Conservation (phyloP, 257 asterid genomes). For the Hygrophila difformis region DNA sequence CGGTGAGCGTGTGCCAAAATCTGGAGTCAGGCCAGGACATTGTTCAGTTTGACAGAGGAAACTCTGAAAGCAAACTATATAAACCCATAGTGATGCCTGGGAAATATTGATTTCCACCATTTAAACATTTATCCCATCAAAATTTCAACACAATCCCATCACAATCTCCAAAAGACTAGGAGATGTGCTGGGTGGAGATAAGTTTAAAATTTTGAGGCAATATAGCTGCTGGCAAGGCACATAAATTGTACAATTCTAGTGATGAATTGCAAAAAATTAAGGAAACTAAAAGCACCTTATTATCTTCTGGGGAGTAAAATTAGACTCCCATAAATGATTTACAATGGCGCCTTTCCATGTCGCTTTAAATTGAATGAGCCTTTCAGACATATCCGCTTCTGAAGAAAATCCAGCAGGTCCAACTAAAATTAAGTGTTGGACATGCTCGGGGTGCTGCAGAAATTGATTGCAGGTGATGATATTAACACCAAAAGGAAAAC, state of each 20-base stretch:
- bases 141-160: background rate
- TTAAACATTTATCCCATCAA: background rate
- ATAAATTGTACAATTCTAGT: background rate
- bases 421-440: conserved; percentile 75
- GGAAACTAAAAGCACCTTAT: conserved; percentile 42
- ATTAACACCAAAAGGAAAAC: conserved; percentile 16
- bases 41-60: too few species aligned
- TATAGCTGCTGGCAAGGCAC: background rate
- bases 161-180: background rate
- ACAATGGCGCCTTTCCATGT: conserved; percentile 86
- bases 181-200: background rate
- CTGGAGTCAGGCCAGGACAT: too few species aligned
- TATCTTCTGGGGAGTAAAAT: conserved; percentile 84
- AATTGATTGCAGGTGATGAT: conserved; percentile 10
- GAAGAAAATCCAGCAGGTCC: conserved; percentile 95
- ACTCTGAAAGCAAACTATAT: too few species aligned
- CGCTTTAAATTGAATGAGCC: conserved; percentile 55
- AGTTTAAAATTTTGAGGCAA: too few species aligned
- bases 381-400: conserved; percentile 50
- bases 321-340: conserved; percentile 95
- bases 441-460: conserved; percentile 89
- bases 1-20: too few species aligned
- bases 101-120: background rate
- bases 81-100: background rate
- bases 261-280: background rate